Conservation (phyloP, 2,329 filamentous ascomycete genomes). For the Pseudocercospora fuligena region DNA sequence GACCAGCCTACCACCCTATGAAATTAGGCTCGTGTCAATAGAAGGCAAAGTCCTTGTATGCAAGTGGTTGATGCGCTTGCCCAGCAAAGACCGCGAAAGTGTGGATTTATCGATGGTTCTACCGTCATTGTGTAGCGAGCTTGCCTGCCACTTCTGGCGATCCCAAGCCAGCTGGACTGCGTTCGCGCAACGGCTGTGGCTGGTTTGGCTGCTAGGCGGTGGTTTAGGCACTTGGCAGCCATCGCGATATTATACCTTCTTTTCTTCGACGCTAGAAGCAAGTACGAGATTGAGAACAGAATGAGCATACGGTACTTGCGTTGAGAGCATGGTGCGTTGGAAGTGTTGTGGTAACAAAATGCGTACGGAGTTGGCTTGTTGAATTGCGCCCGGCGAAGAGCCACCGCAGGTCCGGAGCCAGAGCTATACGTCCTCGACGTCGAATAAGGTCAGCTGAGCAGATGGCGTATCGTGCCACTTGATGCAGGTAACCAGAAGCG, state of each 20-base stretch:
- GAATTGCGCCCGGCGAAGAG: not conserved
- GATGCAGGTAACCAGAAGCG: not conserved
- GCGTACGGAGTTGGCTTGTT: not conserved
- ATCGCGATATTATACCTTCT: not conserved
- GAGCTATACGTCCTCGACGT: not conserved
- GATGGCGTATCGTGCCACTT: not conserved
- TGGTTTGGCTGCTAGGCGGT: not conserved
- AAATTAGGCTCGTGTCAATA: not conserved
- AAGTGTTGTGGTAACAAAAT: not conserved
- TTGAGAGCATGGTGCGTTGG: not conserved
- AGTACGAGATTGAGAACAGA: not conserved
- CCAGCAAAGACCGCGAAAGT: not conserved
- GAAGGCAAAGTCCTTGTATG: constrained; percentile 1
- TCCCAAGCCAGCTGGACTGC: not conserved
- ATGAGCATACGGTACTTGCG: not conserved
- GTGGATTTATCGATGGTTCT: not conserved
- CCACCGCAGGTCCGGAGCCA: not conserved
- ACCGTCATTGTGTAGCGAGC: not conserved
- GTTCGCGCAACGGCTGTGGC: not conserved
- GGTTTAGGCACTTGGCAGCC: not conserved
- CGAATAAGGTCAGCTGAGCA: not conserved
- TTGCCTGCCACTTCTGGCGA: not conserved
- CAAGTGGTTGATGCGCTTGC: not conserved
- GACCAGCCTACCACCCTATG: not conserved
- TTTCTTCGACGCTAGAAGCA: not conserved